Percentiles rank a stretch among this genome's conserved stretches.
phyloP scores from a whole-genome alignment of 2,329 filamentous ascomycete genomes.

The Cadophora malorum region DNA sequence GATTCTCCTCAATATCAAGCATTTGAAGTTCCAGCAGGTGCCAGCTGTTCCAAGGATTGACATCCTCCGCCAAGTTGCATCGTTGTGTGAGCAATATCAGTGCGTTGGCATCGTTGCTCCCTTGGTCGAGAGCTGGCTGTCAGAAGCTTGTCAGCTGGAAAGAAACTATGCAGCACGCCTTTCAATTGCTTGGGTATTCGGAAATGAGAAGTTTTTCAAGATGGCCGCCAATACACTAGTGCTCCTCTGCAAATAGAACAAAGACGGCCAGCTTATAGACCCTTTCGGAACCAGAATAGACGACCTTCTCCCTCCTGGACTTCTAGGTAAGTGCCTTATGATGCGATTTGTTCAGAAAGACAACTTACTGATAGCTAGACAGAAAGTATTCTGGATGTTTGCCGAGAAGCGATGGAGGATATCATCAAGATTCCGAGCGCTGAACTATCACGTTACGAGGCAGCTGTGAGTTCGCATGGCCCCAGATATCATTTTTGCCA shows the following conservation, averaged over 20 bases:
- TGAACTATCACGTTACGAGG: neutral
- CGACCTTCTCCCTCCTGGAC: neutral
- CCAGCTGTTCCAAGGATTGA: neutral
- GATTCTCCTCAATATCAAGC: slow-evolving; percentile 1
- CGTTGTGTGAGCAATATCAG: neutral
- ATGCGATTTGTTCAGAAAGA: no score
- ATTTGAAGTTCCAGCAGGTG: neutral
- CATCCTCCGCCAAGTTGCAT: neutral
- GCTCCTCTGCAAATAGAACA: neutral
- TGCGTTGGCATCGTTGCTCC: neutral
- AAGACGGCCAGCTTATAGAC: neutral
- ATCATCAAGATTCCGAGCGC: neutral
- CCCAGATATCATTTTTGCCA: neutral
- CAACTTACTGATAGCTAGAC: no score
- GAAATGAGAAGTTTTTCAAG: neutral
- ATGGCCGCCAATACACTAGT: neutral
- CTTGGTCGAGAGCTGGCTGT: neutral
- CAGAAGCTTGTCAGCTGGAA: neutral
- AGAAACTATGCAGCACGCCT: neutral
- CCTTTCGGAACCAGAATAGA: neutral
- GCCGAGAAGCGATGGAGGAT: neutral
- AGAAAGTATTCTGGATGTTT: neutral
- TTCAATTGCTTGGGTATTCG: neutral
- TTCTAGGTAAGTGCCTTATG: neutral
- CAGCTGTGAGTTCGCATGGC: neutral